Base-by-base conservation (phyloP, 768 basidiomycete genomes). In the Phanerochaete sordida region DNA sequence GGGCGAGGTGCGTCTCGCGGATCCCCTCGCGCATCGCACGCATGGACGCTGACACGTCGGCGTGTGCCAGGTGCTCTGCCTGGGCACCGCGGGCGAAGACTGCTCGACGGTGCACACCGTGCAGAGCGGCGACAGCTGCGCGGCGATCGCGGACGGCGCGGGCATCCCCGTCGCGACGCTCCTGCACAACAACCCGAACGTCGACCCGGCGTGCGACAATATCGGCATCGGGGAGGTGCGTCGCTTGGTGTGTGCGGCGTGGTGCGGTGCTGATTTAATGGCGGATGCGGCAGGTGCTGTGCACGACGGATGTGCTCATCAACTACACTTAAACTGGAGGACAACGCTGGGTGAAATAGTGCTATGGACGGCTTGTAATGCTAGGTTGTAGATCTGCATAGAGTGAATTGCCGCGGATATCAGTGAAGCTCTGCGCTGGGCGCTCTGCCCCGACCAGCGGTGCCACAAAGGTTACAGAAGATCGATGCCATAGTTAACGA, bases 101-200 rank as follows among this genome's bases (percentile, higher is more conserved):
- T 90, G 88, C 70, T 65, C 62, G 9, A 74, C 75, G n/a, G 78
- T 79, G 19, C 76, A 82, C 65, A 75, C 79, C 45, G 78, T 84
- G 37, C 65, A 69, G 23, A 43, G 65, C 0, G 81, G 80, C 21
- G 81, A 88, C 66, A 33, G 16, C 31, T 90, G 89, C 72, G 63
- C 52, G 0, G 57, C 51, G 24, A 79, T 89, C 56, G 70, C 79
- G 1, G 53, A 61, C 0, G 68, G 59, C 23, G 77, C 79, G 60
- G 75, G 73, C 27, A 80, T 86, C 59, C 66, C 78, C 53, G 60
- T 75, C 63, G 75, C 64, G 35, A 80, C 79, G 23, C 74, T 91
- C 24, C 68, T 76, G 62, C 66, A 75, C 30, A 88, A 90, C 75
- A 90, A 90, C 74, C 87, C 84, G 2, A 86, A 89, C 66, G 69